Base-by-base conservation (phyloP, 169 alveolate species). In the Perkinsus chesapeaki region DNA sequence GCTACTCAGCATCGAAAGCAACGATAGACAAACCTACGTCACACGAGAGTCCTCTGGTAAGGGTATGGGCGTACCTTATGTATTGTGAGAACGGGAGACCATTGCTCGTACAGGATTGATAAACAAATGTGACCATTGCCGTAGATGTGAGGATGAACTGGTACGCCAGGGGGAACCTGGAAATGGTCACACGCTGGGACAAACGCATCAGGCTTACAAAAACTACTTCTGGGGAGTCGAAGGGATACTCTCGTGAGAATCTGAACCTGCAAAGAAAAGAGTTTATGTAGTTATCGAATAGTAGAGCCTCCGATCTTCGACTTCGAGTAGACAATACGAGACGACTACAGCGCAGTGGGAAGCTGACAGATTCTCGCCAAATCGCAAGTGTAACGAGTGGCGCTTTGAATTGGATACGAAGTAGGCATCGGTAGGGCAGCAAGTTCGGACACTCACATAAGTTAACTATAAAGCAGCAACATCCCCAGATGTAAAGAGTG, bases 111-210 rank as follows among this genome's bases (percentile, higher is more conserved):
- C 92, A 98, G 93, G 91, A 96, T 97, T 39, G 98, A 96, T 73
- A 98, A 91, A 91, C 99, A 98, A 91, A 98, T 98, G 92, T 95
- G 98, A n/a, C 99, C 99, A 95, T 98, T 98, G 91, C 98, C 96
- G 96, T 98, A 98, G 37, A 98, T 97, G 94, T 98, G 99, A 34
- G 97, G 98, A 92, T 98, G 99, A 27, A 96, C 97, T 43, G 99
- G 99, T 34, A 60, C 82, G 37, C 37, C 82, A 60, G 82, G 82
- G 1, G 82, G 82, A 0, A 60, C 82, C 82, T 60, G 37, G 23
- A 60, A 34, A 16, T 3, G 31, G 31, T 12, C 82, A 20, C 3
- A 27, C 12, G 12, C 82, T 60, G 82, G 34, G 96, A 96, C 43
- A 94, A 95, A 0, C 98, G 98, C 20, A 97, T 95, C 3, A 0